Evolutionary conservation across 176 grass and related monocot genomes (phyloP), one percentile per base, ranked within the genome.

Genomic region (Triticum dicoccoides): DNA sequence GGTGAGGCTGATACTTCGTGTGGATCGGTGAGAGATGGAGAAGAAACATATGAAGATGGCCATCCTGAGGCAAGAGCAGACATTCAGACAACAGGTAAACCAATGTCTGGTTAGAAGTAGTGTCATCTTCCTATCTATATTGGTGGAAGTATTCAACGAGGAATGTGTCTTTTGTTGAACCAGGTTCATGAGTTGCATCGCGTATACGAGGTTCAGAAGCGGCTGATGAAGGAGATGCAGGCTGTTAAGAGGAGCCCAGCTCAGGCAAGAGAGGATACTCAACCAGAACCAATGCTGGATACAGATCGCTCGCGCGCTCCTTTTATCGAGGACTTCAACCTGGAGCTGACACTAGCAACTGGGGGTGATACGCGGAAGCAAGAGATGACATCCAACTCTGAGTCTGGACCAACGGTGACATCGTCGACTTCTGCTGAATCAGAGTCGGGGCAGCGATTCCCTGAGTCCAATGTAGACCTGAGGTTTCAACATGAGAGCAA

Each of bases 111-210:
- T 65, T 25, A 61, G 52, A 84, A 8, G 35, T 13, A 30, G 27
- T n/a, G 27, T 2, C 37, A 10, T 25, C 11, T 77, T 69, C 49
- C 49, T 52, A 52, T 6, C 49, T 6, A 17, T 24, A 15, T 32
- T 56, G 23, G 24, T 77, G 35, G 35, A 41, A 58, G 34, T 61
- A 18, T 59, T 76, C 3, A 23, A 61, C 30, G 42, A 30, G 29
- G 14, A 78, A 10, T 63, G 14, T 84, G 29, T 84, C 73, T 59
- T 83, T 85, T 59, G 23, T 69, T 8, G 9, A 21, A n/a, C 45
- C 76, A 95, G 94, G 94, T 95, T 52, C 85, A 93, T 11, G 91
- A 95, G 61, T 82, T 95, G 69, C 94, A 95, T 65, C 89, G 85
- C 0, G 51, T 95, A 7, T 95, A 93, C 30, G 67, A 11, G 25